Evolutionary conservation across 202 grass and related monocot genomes (phyloP).

Genomic region (Musa balbisiana): DNA sequence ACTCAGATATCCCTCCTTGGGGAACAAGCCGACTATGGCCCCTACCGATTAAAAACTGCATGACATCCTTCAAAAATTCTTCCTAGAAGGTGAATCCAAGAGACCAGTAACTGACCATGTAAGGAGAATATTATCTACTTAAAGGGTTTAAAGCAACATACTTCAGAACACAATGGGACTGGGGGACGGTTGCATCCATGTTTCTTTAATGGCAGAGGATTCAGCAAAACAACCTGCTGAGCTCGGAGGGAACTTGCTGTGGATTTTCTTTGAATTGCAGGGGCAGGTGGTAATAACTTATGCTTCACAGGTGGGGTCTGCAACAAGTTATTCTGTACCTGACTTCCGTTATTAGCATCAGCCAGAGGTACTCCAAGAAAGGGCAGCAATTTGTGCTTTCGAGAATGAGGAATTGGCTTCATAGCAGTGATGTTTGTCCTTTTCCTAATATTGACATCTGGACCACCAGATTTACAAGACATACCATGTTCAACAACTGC

Average conservation of each 20-base stretch:
- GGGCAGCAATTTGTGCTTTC: slow-evolving; percentile 65
- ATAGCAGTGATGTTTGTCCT: slow-evolving; percentile 55
- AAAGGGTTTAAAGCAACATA: slow-evolving; percentile 3
- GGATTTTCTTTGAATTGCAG: slow-evolving; percentile 67
- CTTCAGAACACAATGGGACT: slow-evolving; percentile 77
- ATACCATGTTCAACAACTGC: no score
- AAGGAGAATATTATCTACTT: not conserved
- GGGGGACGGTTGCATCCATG: slow-evolving; percentile 73
- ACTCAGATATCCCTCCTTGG: slow-evolving; percentile 83
- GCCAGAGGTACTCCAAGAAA: slow-evolving; percentile 43
- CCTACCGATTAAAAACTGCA: no score
- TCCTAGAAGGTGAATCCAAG: slow-evolving; percentile 28
- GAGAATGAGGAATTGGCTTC: slow-evolving; percentile 65
- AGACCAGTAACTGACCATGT: not conserved
- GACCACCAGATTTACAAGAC: no score
- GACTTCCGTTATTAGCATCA: slow-evolving; percentile 33
- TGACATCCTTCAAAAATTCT: slow-evolving; percentile 93
- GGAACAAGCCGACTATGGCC: slow-evolving; percentile 77
- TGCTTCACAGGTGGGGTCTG: slow-evolving; percentile 32
- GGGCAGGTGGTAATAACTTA: slow-evolving; percentile 30
- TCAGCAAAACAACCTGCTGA: slow-evolving; percentile 58
- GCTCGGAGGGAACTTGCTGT: slow-evolving; percentile 41
- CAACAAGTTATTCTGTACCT: slow-evolving; percentile 34
- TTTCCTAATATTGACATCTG: not conserved
- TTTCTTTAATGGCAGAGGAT: slow-evolving; percentile 95